A percentile compares a stretch with the other conserved stretches of the same genome.
Evolutionary conservation across 2,329 filamentous ascomycete genomes (phyloP).

Genomic region (Neophaeococcomyces mojaviensis): DNA sequence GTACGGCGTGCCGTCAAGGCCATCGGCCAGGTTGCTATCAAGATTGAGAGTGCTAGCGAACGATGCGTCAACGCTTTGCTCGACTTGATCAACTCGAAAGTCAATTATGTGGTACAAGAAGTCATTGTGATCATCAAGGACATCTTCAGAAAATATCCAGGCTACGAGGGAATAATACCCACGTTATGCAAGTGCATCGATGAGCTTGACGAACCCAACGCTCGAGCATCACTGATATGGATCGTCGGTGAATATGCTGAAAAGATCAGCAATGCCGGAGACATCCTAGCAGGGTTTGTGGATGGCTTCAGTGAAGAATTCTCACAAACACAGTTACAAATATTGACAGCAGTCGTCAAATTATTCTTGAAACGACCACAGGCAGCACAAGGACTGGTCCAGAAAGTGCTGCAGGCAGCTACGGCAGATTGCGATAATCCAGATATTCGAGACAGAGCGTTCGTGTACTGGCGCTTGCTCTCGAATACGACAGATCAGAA

Average conservation of each 20-base stretch:
- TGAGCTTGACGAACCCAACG: slow-evolving; percentile 88
- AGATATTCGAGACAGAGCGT: slow-evolving; percentile 91
- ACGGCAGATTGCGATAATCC: slow-evolving; percentile 96
- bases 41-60: slow-evolving; percentile 90
- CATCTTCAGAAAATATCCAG: slow-evolving; percentile 93
- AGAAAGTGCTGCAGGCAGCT: slow-evolving; percentile 86
- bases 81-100: slow-evolving; percentile 92
- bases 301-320: slow-evolving; percentile 95
- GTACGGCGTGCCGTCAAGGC: slow-evolving; percentile 89
- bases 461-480: slow-evolving; percentile 94
- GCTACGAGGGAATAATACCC: slow-evolving; percentile 95
- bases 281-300: slow-evolving; percentile 84
- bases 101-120: slow-evolving; percentile 98
- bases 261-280: slow-evolving; percentile 97
- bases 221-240: slow-evolving; percentile 88
- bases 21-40: slow-evolving; percentile 96
- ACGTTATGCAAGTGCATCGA: slow-evolving; percentile 95
- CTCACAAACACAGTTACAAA: slow-evolving; percentile 97
- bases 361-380: slow-evolving; percentile 95
- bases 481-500: slow-evolving; percentile 74
- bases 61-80: slow-evolving; percentile 91
- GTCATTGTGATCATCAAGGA: slow-evolving; percentile 99
- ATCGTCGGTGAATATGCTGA: slow-evolving; percentile 98
- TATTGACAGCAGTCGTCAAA: slow-evolving; percentile 93
- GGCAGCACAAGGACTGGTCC: slow-evolving; percentile 80